Evolutionary conservation across 805 yeast species (phyloP), one percentile per base, ranked within the genome.

Genomic region (Wickerhamomyces chambardii): DNA sequence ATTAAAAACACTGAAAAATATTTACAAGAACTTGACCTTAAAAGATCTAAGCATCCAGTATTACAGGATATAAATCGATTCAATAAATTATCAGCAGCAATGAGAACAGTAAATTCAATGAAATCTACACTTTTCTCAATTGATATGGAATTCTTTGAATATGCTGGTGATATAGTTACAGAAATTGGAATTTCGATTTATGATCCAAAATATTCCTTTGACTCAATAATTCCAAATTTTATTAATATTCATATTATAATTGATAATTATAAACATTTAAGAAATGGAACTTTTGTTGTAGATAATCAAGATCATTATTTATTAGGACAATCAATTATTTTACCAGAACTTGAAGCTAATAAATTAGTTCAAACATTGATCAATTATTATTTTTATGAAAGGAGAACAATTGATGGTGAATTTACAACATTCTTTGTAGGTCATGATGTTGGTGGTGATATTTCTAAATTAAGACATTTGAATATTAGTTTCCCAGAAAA

Each of bases 141-240:
- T 31, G 83, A 76, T 49, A 57, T 73, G 2, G 84, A 76, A 48
- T 80, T 80, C 1, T 73, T 53, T 56, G 83, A 76, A 45, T 40
- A 45, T 17, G 53, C 68, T 41, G 56, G 54, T 12, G 46, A 56
- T 16, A 38, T 53, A 7, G 58, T 76, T 7, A 75, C 80, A 0
- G 83, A 76, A 45, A 64, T 76, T 31, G 83, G 83, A 1, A 58
- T 76, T 2, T 56, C 76, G 5, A 66, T 76, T 2, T 73, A 64
- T 47, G 79, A 75, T 43, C 81, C 82, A 5, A 47, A 68, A 17
- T 60, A 54, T 29, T 75, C 73, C 39, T 44, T 43, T 14, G 29
- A 43, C 14, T 48, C 71, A 1, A 39, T 63, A 25, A 42, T 58
- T 2, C 78, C 78, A 3, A 37, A 54, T 6, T 52, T 68, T 18